phyloP scores from a whole-genome alignment of 345 rosid genomes.

The Trapa incisa region DNA sequence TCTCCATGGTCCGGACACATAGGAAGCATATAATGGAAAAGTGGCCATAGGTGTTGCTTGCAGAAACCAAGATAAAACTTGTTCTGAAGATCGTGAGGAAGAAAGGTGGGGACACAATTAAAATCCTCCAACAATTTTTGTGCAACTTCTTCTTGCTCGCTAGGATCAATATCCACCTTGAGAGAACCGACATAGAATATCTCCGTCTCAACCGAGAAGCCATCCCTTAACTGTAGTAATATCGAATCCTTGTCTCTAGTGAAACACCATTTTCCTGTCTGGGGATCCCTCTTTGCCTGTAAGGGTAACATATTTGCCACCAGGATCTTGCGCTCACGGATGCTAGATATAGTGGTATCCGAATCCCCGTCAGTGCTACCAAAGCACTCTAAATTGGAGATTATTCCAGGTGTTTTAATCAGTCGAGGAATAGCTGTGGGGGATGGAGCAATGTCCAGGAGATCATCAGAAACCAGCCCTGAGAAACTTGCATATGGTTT shows the following conservation, averaged over 20 bases:
- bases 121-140: constrained; percentile 47
- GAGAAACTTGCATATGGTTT: constrained; percentile 40
- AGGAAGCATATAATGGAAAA: constrained; percentile 78
- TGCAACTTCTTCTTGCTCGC: constrained; percentile 62
- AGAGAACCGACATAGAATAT: constrained; percentile 62
- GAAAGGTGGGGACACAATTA: constrained; percentile 61
- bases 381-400: constrained; percentile 42
- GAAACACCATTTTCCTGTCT: constrained; percentile 48
- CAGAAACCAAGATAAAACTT: constrained; percentile 66
- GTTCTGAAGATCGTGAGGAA: constrained; percentile 50
- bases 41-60: constrained; percentile 70
- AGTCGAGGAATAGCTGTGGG: constrained; percentile 59
- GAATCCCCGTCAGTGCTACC: constrained; percentile 36
- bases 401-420: constrained; percentile 60
- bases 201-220: constrained; percentile 45
- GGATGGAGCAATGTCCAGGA: constrained; percentile 48
- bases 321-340: constrained; percentile 37
- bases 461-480: constrained; percentile 45
- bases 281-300: constrained; percentile 29
- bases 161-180: constrained; percentile 36
- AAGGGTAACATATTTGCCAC: constrained; percentile 50
- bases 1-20: constrained; percentile 71
- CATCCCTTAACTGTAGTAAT: constrained; percentile 44
- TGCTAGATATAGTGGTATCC: constrained; percentile 32
- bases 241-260: constrained; percentile 52